Evolutionary conservation across 2,329 filamentous ascomycete genomes (phyloP).

Genomic region (Fusarium illudens): DNA sequence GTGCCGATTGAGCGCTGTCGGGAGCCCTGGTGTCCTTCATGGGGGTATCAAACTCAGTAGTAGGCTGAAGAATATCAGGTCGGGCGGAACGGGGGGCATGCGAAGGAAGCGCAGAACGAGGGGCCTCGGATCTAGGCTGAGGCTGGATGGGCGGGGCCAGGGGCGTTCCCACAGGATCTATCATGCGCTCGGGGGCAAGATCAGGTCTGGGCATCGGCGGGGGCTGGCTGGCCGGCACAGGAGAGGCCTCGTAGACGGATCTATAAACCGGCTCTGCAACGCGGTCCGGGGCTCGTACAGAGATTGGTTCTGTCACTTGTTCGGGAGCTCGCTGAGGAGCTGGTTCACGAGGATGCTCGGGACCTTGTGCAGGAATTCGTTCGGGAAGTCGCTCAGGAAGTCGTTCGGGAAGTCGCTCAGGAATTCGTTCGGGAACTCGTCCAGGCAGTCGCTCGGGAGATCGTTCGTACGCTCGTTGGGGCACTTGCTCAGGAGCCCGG

Average conservation of each 20-base stretch:
- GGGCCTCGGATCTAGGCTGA: constrained; percentile 16
- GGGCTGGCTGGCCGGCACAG: neutral
- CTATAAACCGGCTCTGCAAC: constrained; percentile 4
- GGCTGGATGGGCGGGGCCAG: constrained; percentile 8
- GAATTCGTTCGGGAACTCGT: neutral
- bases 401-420: neutral
- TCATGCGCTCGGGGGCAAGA: constrained; percentile 32
- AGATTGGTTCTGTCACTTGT: neutral
- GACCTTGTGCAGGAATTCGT: neutral
- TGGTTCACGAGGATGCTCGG: constrained; percentile 2
- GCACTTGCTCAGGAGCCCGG: neutral
- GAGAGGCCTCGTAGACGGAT: constrained; percentile 1
- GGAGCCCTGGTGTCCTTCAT: constrained; percentile 20
- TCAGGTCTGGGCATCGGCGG: constrained; percentile 18
- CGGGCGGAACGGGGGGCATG: constrained; percentile 17
- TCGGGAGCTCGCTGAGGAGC: neutral
- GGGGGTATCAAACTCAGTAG: constrained; percentile 31
- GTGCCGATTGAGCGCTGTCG: constrained; percentile 22
- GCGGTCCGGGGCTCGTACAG: constrained; percentile 1
- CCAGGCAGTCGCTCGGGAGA: neutral
- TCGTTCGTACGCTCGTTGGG: constrained; percentile 7
- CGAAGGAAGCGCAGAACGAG: constrained; percentile 24
- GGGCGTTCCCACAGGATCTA: constrained; percentile 22
- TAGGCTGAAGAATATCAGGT: constrained; percentile 32
- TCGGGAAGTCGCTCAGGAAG: constrained; percentile 3